Percentiles rank a stretch among this genome's conserved stretches.
phyloP scores from a whole-genome alignment of 2,329 filamentous ascomycete genomes.

The Alternaria triticimaculans region DNA sequence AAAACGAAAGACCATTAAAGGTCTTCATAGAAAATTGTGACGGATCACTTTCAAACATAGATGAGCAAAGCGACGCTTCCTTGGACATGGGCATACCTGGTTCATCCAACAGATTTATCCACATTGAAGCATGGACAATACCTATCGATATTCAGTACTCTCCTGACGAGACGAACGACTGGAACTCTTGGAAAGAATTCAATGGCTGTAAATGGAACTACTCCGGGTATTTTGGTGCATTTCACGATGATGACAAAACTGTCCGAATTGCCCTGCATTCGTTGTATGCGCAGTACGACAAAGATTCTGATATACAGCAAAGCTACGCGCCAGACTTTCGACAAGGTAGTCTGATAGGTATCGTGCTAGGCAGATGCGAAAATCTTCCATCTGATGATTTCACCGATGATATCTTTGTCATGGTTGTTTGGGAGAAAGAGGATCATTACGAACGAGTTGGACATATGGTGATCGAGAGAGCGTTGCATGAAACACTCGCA shows the following conservation, averaged over 20 bases:
- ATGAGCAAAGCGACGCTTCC: not conserved
- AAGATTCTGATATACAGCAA: not conserved
- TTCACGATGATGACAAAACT: not conserved
- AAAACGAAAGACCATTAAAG: not conserved
- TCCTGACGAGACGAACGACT: not conserved
- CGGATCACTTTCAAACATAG: not conserved
- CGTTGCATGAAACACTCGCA: too few species aligned
- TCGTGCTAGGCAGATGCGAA: not conserved
- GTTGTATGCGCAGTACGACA: not conserved
- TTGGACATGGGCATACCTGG: not conserved
- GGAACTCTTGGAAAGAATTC: too few species aligned
- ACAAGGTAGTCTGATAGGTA: not conserved
- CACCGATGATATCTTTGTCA: not conserved
- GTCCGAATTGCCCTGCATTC: accelerated
- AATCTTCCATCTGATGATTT: accelerated
- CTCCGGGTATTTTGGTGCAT: not conserved
- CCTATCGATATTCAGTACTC: not conserved
- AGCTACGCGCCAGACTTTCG: not conserved
- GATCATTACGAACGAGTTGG: not conserved
- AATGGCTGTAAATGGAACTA: too few species aligned
- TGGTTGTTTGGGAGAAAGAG: not conserved
- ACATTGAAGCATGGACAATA: not conserved
- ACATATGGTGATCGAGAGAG: too few species aligned
- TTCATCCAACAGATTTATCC: not conserved
- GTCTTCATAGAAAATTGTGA: not conserved